Base-by-base conservation (phyloP, 2,329 filamentous ascomycete species). In the Microascus cirrosus region DNA sequence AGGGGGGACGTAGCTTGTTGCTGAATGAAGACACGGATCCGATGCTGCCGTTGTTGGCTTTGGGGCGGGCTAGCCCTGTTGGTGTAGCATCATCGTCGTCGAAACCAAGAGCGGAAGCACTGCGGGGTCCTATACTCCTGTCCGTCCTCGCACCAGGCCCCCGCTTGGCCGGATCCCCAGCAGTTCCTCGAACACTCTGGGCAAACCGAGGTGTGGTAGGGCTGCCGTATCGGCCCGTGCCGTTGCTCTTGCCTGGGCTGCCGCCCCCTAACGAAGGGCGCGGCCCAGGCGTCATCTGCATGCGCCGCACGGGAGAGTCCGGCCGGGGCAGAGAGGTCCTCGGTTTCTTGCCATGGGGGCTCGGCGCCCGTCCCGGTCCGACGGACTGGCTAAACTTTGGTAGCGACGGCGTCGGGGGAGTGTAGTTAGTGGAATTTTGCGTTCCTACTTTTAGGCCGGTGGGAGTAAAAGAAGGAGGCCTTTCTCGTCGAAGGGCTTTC, bases 361-460 rank as follows among this genome's bases (percentile, higher is more conserved):
- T 93, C 25, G 84, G 70, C 32, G 86, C 84, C 67, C 87, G 81
- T 11, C 84, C 82, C 7, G 89, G 88, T 1, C 91, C 91, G 52
- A 95, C 77, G 0, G 92, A 95, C 71, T 95, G 89, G 68, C 90
- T 94, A 73, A 96, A 94, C 67, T 92, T 92, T 58, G 87, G 80
- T 55, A 89, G 64, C 0, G 80, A 80, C 0, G 86, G 81, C 0
- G 81, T 85, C 2, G 86, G 82, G 34, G 87, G 80, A 24, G 86
- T 83, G 67, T 79, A 78, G 66, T 80, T 81, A 39, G 76, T 81
- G 25, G 81, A 77, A 67, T 82, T 82, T 57, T 83, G 85, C 62
- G 68, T 78, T 55, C 74, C 77, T 32, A 73, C 71, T 64, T 78
- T 81, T 55, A 84, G 72, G 35, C 76, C 79, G 53, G 74, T 73